Percentiles rank a stretch among this genome's conserved stretches.
Evolutionary conservation across 331 rosid genomes (phyloP).

Genomic region (Acacia pycnantha): DNA sequence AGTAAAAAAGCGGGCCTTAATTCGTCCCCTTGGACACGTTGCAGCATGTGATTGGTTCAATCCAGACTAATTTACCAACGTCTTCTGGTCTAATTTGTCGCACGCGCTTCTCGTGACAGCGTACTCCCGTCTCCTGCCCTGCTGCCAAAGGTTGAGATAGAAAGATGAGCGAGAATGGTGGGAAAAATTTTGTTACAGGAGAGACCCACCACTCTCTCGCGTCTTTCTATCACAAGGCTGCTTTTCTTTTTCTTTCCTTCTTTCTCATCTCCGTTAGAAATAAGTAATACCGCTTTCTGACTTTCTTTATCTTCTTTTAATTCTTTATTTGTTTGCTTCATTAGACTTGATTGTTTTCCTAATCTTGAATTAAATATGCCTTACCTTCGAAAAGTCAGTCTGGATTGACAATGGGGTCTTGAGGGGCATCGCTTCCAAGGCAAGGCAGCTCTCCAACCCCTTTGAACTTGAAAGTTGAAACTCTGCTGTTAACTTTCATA

Average conservation of each 20-base stretch:
- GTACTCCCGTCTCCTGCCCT: not conserved
- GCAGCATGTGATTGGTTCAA: not conserved
- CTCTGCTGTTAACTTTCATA: not conserved
- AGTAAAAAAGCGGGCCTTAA: not conserved
- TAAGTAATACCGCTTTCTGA: not conserved
- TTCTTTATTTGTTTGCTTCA: not conserved
- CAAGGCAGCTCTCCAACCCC: slow-evolving; percentile 43
- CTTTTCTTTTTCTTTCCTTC: not conserved
- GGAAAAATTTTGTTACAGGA: slow-evolving; percentile 9
- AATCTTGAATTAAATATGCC: not conserved
- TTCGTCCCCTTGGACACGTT: not conserved
- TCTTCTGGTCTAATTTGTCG: not conserved
- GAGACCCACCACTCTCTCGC: slow-evolving; percentile 22
- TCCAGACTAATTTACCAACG: not conserved
- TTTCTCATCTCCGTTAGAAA: not conserved
- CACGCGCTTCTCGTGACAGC: slow-evolving; percentile 23
- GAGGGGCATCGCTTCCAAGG: slow-evolving; percentile 77
- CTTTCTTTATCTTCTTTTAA: not conserved
- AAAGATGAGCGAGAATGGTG: slow-evolving; percentile 2
- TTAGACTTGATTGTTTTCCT: not conserved
- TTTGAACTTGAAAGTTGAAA: not conserved
- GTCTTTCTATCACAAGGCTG: slow-evolving; percentile 11
- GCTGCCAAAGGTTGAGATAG: not conserved
- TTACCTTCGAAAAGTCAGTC: slow-evolving; percentile 23
- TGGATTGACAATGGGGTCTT: slow-evolving; percentile 52